These are phyloP conservation scores for Cladophialophora yegresii DNA, from an alignment of 2,329 filamentous ascomycete species.

Conservation along the genomic window DNA sequence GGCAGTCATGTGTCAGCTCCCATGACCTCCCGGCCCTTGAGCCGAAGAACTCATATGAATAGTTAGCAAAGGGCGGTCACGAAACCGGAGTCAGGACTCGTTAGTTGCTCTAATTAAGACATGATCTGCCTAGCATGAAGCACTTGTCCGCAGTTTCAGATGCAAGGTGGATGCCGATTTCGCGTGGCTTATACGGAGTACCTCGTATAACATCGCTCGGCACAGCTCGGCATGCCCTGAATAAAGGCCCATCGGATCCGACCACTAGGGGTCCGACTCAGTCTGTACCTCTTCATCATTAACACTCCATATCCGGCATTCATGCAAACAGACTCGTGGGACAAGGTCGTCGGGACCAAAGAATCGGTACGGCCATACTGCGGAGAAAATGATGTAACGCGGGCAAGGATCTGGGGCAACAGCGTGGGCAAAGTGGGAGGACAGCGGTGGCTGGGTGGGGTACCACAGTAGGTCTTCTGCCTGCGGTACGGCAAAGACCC, in stretches of 20 bases:
- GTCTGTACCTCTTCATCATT: background rate
- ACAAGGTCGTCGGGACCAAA: background rate
- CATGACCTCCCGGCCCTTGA: background rate
- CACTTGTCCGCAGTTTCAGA: slow-evolving; percentile 1
- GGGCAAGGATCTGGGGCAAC: slow-evolving; percentile 15
- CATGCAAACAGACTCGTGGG: background rate
- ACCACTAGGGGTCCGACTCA: background rate
- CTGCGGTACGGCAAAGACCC: background rate
- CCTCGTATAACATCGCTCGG: slow-evolving; percentile 1
- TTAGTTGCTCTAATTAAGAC: slow-evolving; percentile 7
- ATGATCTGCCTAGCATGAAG: slow-evolving; percentile 13
- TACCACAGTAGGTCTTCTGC: background rate
- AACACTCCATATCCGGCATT: too few relatives aligned
- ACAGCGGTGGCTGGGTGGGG: slow-evolving; percentile 4
- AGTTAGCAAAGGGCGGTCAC: slow-evolving; percentile 4
- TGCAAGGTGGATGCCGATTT: too few relatives aligned
- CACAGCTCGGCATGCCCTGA: background rate
- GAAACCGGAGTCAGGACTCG: slow-evolving; percentile 7
- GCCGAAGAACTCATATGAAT: background rate
- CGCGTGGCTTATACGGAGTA: slow-evolving; percentile 12
- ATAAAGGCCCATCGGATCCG: background rate
- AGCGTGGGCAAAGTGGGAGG: background rate
- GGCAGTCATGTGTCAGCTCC: background rate
- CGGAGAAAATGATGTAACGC: slow-evolving; percentile 13
- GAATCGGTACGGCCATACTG: slow-evolving; percentile 7